Percentiles rank a stretch among this genome's conserved stretches.
Conservation (phyloP, 2,329 filamentous ascomycete genomes). For the Sclerotinia sclerotiorum region DNA sequence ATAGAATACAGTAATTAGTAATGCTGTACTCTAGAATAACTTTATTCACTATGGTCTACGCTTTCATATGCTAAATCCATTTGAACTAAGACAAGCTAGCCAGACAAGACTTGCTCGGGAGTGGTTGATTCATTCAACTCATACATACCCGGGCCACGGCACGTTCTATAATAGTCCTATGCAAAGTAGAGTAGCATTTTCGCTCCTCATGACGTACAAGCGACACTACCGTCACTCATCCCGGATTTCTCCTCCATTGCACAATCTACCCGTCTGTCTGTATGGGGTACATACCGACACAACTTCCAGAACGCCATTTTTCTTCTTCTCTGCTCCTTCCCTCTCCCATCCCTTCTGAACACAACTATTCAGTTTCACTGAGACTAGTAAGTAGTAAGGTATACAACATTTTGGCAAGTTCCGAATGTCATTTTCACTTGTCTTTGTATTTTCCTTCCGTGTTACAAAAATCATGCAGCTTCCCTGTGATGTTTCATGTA, state of each 20-base stretch:
- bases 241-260: neutral
- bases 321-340: neutral
- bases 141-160: neutral
- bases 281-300: neutral
- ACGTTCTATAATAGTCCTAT: neutral
- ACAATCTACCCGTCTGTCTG: neutral
- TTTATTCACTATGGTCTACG: neutral
- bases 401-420: constrained; percentile 7
- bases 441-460: constrained; percentile 1
- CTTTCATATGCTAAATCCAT: neutral
- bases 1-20: neutral
- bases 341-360: neutral
- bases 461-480: constrained; percentile 2
- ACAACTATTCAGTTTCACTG: neutral
- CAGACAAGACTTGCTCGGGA: neutral
- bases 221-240: neutral
- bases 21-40: neutral
- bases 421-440: neutral
- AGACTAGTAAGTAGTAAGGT: neutral
- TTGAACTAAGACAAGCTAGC: neutral
- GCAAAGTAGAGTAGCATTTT: neutral
- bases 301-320: neutral
- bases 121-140: too few relatives aligned
- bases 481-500: constrained; percentile 6
- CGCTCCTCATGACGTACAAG: neutral